A percentile compares a stretch with the other conserved stretches of the same genome.
Evolutionary conservation across 257 asterid genomes (phyloP).

Genomic region (Plantago elongata): DNA sequence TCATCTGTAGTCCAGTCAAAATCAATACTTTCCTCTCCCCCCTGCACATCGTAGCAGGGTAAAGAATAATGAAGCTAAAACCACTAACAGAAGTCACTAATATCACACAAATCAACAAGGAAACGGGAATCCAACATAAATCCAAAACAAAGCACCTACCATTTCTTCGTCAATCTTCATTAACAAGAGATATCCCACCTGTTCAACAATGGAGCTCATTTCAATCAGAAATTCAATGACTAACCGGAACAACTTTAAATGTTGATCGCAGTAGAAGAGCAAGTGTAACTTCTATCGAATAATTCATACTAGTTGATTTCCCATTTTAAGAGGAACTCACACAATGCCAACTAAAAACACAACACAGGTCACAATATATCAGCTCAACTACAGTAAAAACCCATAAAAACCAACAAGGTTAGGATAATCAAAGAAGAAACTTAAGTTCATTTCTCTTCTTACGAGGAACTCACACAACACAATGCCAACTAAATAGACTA

Average conservation of each 20-base stretch:
- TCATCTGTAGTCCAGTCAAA: constrained; percentile 57
- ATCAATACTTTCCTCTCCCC: constrained; percentile 6
- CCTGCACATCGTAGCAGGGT: not conserved
- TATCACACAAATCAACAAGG: not conserved
- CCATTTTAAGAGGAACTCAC: too few species aligned
- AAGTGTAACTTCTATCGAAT: too few species aligned
- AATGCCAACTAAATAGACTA: too few species aligned
- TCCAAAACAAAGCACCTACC: not conserved
- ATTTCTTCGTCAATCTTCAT: constrained; percentile 7
- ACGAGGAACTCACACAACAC: too few species aligned
- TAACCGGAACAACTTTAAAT: not conserved
- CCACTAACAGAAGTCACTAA: not conserved
- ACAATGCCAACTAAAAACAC: too few species aligned
- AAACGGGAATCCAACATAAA: not conserved
- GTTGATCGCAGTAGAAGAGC: too few species aligned
- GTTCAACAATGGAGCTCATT: not conserved
- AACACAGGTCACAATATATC: too few species aligned
- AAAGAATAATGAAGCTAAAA: not conserved
- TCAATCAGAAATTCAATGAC: not conserved
- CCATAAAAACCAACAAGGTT: too few species aligned
- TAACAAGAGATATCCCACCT: not conserved
- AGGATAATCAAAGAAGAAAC: too few species aligned
- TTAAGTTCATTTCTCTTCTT: too few species aligned
- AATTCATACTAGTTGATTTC: too few species aligned
- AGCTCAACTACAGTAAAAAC: too few species aligned